phyloP scores from a whole-genome alignment of 176 grass and related monocot species.

The Musa itinerans region DNA sequence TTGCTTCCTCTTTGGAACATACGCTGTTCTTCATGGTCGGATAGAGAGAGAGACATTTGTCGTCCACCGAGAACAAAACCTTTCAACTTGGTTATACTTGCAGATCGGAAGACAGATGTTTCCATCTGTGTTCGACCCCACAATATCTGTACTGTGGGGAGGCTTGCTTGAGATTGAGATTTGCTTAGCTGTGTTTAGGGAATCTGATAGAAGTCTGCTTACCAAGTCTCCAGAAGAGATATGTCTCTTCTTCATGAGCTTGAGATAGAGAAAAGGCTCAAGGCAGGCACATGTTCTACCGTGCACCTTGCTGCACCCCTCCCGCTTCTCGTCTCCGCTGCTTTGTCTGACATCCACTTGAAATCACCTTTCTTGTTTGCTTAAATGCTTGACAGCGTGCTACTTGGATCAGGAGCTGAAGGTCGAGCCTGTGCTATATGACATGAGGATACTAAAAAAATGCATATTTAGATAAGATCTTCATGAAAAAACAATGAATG shows the following conservation, averaged over 20 bases:
- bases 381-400: not conserved
- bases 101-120: not conserved
- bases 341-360: not conserved
- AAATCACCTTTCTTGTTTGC: not conserved
- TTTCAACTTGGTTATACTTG: not conserved
- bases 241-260: not conserved
- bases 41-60: too few relatives aligned
- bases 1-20: too few relatives aligned
- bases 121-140: conserved; percentile 2
- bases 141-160: not conserved
- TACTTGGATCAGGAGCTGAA: not conserved
- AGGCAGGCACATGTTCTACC: not conserved
- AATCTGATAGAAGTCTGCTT: not conserved
- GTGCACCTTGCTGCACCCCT: not conserved
- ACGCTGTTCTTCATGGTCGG: too few relatives aligned
- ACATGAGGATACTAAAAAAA: too few relatives aligned
- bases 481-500: too few relatives aligned
- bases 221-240: not conserved
- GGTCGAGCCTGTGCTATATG: too few relatives aligned
- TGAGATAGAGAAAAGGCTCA: not conserved
- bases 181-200: not conserved
- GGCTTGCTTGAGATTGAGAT: not conserved
- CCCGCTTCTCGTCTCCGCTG: not conserved
- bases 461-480: too few relatives aligned
- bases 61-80: too few relatives aligned